These are phyloP conservation scores for Tremellales sp. DNA, from an alignment of 1,284 basidiomycete species.

Conservation along the genomic window DNA sequence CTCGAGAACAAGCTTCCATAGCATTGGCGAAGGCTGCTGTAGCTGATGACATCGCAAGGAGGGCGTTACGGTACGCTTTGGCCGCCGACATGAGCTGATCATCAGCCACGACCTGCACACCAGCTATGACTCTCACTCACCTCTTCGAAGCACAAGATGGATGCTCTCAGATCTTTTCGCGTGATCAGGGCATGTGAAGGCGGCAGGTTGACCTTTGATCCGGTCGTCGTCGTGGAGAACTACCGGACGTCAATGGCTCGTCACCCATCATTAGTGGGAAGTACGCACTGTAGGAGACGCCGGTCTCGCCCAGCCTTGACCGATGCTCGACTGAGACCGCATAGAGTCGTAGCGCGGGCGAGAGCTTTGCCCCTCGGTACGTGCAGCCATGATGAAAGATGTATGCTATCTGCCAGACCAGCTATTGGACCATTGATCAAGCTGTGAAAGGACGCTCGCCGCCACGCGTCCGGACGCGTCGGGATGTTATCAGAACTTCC, in stretches of 20 bases:
- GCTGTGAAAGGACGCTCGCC: too few species aligned
- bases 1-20: conserved; percentile 69
- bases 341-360: conserved; percentile 28
- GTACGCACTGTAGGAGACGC: conserved; percentile 33
- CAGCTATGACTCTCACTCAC: conserved; percentile 26
- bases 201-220: conserved; percentile 40
- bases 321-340: conserved; percentile 13
- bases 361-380: not conserved
- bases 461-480: too few species aligned
- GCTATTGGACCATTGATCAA: too few species aligned
- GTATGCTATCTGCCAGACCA: too few species aligned
- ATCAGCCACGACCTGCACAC: conserved; percentile 1
- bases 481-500: too few species aligned
- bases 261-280: not conserved
- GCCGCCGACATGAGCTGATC: conserved; percentile 69
- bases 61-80: conserved; percentile 75
- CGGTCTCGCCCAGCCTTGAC: conserved; percentile 22
- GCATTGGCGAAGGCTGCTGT: conserved; percentile 83
- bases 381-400: too few species aligned
- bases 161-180: conserved; percentile 44
- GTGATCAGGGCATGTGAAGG: conserved; percentile 42
- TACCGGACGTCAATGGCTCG: conserved; percentile 10
- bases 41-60: conserved; percentile 76
- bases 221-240: conserved; percentile 47
- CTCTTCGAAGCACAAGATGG: conserved; percentile 46